Conservation (phyloP, 345 rosid species). For the Salix udensis region DNA sequence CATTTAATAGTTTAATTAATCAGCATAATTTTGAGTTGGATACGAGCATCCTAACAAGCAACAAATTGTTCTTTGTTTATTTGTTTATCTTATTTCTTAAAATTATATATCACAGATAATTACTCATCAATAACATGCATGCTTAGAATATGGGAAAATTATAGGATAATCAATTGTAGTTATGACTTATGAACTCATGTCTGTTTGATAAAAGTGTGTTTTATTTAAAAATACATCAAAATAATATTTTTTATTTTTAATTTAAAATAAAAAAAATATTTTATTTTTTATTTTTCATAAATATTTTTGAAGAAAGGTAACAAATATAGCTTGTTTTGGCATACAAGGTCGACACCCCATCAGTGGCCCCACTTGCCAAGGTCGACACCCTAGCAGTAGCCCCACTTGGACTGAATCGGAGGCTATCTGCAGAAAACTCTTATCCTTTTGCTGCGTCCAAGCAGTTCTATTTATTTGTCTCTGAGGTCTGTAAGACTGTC, state of each 20-base stretch:
- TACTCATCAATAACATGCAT: background rate
- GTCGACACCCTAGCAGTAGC: background rate
- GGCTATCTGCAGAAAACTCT: background rate
- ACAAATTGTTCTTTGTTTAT: background rate
- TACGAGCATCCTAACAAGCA: background rate
- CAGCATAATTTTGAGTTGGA: background rate
- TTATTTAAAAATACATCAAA: too few relatives aligned
- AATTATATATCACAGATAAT: too few relatives aligned
- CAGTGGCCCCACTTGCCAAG: background rate
- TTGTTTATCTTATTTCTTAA: background rate
- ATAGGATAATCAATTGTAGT: background rate
- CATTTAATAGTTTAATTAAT: too few relatives aligned
- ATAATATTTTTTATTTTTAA: too few relatives aligned
- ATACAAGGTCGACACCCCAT: background rate
- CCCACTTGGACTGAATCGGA: background rate
- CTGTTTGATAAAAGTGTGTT: too few relatives aligned
- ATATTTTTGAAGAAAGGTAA: too few relatives aligned
- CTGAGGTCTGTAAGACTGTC: background rate
- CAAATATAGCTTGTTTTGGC: background rate
- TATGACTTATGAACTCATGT: background rate
- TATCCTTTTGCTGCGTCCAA: background rate
- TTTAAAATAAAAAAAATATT: too few relatives aligned
- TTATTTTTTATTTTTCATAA: too few relatives aligned
- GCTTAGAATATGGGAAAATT: background rate
- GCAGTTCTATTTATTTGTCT: conserved; percentile 8